phyloP scores from a whole-genome alignment of 768 basidiomycete species.

The Pulveroboletus frians region DNA sequence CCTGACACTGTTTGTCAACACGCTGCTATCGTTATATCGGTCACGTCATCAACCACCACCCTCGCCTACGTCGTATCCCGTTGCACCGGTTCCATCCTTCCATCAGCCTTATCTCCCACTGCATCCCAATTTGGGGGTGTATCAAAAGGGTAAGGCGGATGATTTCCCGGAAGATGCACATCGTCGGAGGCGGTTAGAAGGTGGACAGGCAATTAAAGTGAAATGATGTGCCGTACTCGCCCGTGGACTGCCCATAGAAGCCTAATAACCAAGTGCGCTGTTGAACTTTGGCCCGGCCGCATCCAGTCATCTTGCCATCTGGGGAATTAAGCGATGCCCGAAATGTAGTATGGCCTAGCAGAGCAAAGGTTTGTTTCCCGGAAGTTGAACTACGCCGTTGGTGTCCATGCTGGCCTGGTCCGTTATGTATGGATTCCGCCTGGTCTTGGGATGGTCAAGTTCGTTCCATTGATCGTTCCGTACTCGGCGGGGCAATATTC shows the following conservation, averaged over 20 bases:
- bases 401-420: constrained; percentile 1
- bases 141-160: constrained; percentile 32
- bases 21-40: constrained; percentile 74
- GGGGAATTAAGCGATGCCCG: constrained; percentile 17
- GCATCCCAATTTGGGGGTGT: constrained; percentile 44
- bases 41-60: constrained; percentile 50
- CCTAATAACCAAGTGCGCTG: constrained; percentile 18
- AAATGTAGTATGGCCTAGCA: constrained; percentile 7
- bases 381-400: constrained; percentile 9
- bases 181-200: constrained; percentile 53
- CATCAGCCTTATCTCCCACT: constrained; percentile 50
- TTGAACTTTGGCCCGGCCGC: constrained; percentile 14
- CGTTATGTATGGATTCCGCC: constrained; percentile 1
- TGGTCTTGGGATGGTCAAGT: constrained; percentile 1
- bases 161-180: constrained; percentile 37
- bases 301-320: constrained; percentile 22
- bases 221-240: constrained; percentile 34
- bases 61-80: constrained; percentile 37
- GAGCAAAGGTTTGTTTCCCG: constrained; percentile 7
- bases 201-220: constrained; percentile 50
- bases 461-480: constrained; percentile 13
- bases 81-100: constrained; percentile 37
- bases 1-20: constrained; percentile 74
- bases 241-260: constrained; percentile 24
- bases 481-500: constrained; percentile 17